These are phyloP conservation scores for Chamaecyparis obtusa DNA, from an alignment of 75 land plant species.

Conservation along the genomic window DNA sequence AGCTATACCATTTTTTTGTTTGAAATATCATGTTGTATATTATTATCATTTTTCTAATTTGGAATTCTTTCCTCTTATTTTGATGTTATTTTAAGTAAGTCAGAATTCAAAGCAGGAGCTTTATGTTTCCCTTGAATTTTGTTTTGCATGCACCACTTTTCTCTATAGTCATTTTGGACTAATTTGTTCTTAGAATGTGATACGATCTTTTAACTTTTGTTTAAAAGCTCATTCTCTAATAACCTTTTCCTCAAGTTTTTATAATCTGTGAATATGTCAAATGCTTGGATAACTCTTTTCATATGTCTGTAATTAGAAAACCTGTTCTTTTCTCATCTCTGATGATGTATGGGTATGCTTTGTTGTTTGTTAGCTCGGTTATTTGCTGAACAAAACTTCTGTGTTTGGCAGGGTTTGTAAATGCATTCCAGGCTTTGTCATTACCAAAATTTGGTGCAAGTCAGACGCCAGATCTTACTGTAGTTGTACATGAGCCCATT, in stretches of 20 bases:
- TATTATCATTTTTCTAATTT: background rate
- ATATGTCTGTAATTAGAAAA: background rate
- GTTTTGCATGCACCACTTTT: background rate
- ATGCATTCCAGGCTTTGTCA: conserved; percentile 11
- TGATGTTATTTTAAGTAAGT: background rate
- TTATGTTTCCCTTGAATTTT: background rate
- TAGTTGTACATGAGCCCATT: conserved; percentile 3
- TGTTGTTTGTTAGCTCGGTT: background rate
- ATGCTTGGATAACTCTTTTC: background rate
- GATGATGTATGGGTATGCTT: background rate
- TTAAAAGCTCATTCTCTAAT: background rate
- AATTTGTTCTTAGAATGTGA: background rate
- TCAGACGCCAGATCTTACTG: background rate
- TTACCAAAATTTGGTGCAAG: background rate
- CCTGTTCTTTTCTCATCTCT: background rate
- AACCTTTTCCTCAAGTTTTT: background rate
- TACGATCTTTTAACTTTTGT: background rate
- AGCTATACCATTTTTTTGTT: background rate
- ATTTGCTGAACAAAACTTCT: conserved; percentile 1
- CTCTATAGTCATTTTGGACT: background rate
- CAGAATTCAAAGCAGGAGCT: background rate
- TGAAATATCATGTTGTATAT: background rate
- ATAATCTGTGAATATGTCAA: background rate
- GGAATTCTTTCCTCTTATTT: background rate
- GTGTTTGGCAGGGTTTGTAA: background rate